phyloP scores from a whole-genome alignment of 2,329 filamentous ascomycete genomes.

The Trichoderma harzianum region DNA sequence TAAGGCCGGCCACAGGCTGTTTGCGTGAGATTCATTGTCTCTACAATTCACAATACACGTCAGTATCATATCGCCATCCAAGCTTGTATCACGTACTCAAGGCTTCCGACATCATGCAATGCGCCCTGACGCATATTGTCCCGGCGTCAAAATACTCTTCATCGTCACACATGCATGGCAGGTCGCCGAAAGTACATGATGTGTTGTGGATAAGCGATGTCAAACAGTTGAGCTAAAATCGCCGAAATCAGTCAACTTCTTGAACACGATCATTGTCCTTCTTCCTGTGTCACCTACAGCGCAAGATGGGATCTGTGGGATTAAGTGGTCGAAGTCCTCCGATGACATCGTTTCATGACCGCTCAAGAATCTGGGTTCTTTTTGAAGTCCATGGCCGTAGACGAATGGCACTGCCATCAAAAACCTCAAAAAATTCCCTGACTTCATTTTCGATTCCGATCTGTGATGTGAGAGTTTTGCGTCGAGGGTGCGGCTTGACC shows the following conservation, averaged over 20 bases:
- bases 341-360: not conserved
- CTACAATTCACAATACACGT: not conserved
- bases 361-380: not conserved
- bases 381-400: not conserved
- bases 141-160: not conserved
- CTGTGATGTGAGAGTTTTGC: not conserved
- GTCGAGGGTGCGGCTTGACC: not conserved
- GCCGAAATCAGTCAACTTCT: not conserved
- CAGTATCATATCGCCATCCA: not conserved
- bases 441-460: not conserved
- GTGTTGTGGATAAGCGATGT: not conserved
- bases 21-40: slow-evolving; percentile 12
- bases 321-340: not conserved
- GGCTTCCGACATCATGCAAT: not conserved
- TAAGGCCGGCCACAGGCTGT: slow-evolving; percentile 5
- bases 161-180: not conserved
- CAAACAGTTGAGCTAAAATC: not conserved
- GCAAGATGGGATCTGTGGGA: not conserved
- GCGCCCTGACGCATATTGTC: not conserved
- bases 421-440: not conserved
- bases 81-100: not conserved
- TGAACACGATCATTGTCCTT: not conserved
- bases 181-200: not conserved
- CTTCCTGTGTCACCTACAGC: not conserved
- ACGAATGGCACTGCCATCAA: not conserved